Evolutionary conservation across 805 yeast species (phyloP).

Genomic region (Candida khao-thaluensis): DNA sequence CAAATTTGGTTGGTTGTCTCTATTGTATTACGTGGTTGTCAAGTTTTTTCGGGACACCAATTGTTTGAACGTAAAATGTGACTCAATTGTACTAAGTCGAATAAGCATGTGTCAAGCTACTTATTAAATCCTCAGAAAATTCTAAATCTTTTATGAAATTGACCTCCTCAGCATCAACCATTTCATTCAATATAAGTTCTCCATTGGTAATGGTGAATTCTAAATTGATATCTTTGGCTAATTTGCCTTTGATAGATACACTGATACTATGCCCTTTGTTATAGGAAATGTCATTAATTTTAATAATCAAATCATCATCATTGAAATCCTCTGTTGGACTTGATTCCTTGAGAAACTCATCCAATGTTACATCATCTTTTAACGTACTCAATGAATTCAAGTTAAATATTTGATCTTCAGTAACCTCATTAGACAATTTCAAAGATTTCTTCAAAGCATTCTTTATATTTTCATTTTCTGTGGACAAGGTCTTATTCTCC

Average conservation of each 20-base stretch:
- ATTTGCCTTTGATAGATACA: slow-evolving; percentile 19
- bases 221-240: slow-evolving; percentile 16
- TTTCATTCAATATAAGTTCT: slow-evolving; percentile 16
- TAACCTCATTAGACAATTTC: slow-evolving; percentile 34
- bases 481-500: background rate
- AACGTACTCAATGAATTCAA: slow-evolving; percentile 26
- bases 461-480: slow-evolving; percentile 15
- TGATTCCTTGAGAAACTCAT: slow-evolving; percentile 26
- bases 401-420: slow-evolving; percentile 39
- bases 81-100: too few species aligned
- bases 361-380: slow-evolving; percentile 19
- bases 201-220: slow-evolving; percentile 34
- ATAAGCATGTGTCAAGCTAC: slow-evolving; percentile 15
- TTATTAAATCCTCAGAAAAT: slow-evolving; percentile 31
- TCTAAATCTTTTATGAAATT: slow-evolving; percentile 27
- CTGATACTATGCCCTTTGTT: slow-evolving; percentile 5
- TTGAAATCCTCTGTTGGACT: background rate
- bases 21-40: too few species aligned
- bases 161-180: slow-evolving; percentile 16
- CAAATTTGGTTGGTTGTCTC: background rate
- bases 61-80: too few species aligned
- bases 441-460: slow-evolving; percentile 34
- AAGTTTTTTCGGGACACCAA: too few species aligned
- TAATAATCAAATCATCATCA: slow-evolving; percentile 20
- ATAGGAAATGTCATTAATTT: slow-evolving; percentile 22